These are phyloP conservation scores for Aspergillus bertholletiae DNA, from an alignment of 495 filamentous ascomycete species.

Conservation along the genomic window DNA sequence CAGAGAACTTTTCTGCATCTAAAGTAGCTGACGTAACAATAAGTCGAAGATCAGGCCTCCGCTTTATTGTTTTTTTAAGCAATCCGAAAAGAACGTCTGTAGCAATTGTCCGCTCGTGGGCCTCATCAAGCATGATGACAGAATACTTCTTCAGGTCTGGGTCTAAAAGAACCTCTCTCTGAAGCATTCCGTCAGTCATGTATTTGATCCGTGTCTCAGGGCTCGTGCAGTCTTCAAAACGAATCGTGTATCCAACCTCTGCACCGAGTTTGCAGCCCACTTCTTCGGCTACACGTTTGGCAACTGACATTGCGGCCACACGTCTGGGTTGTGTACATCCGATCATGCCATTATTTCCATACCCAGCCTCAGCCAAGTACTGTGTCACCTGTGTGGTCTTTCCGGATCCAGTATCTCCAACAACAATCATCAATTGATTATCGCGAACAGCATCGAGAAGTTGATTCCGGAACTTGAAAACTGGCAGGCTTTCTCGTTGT, in stretches of 20 bases:
- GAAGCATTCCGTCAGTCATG: slow-evolving; percentile 98
- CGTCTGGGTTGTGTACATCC: slow-evolving; percentile 96
- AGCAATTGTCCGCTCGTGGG: slow-evolving; percentile 94
- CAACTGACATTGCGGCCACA: slow-evolving; percentile 96
- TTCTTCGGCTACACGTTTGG: slow-evolving; percentile 94
- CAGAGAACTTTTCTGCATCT: slow-evolving; percentile 95
- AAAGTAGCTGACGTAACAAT: slow-evolving; percentile 96
- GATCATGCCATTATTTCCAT: slow-evolving; percentile 85
- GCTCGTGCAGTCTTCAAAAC: slow-evolving; percentile 93
- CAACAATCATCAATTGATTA: slow-evolving; percentile 92
- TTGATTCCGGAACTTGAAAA: slow-evolving; percentile 84
- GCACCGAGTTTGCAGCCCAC: slow-evolving; percentile 87
- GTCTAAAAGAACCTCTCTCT: slow-evolving; percentile 90
- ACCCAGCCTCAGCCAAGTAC: slow-evolving; percentile 90
- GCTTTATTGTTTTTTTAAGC: slow-evolving; percentile 88
- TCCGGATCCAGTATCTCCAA: slow-evolving; percentile 95
- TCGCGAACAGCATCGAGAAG: slow-evolving; percentile 82
- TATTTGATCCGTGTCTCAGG: slow-evolving; percentile 95
- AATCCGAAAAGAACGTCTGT: slow-evolving; percentile 95
- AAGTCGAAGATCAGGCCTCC: slow-evolving; percentile 81
- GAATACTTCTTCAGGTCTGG: slow-evolving; percentile 83
- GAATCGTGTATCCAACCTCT: slow-evolving; percentile 96
- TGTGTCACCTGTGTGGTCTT: slow-evolving; percentile 98
- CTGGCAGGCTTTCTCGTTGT: slow-evolving; percentile 85
- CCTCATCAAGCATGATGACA: slow-evolving; percentile 97